Conservation (phyloP, 2,329 filamentous ascomycete genomes). For the Acephala macrosclerotiorum region DNA sequence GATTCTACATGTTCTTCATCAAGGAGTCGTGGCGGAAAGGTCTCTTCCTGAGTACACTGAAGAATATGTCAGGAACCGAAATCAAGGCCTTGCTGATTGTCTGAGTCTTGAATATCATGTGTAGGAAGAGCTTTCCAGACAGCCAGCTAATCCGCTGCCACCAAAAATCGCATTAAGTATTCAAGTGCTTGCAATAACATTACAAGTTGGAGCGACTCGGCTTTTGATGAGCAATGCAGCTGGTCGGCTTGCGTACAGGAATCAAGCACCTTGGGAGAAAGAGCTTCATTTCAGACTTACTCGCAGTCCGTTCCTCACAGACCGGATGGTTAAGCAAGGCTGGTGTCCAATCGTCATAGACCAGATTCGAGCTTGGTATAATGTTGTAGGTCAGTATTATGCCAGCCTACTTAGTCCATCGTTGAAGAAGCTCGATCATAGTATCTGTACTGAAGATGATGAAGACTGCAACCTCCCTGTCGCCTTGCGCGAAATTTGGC, state of each 20-base stretch:
- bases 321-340: conserved; percentile 22
- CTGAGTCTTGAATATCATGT: conserved; percentile 14
- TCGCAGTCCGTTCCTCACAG: conserved; percentile 12
- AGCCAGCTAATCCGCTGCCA: conserved; percentile 8
- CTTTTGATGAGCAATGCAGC: conserved; percentile 9
- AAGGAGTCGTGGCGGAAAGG: conserved; percentile 13
- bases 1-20: background rate
- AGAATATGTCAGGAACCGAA: conserved; percentile 9
- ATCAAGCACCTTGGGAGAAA: conserved; percentile 14
- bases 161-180: conserved; percentile 15
- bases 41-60: conserved; percentile 4
- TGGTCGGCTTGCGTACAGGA: conserved; percentile 8
- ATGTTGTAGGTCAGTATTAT: conserved; percentile 23
- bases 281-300: conserved; percentile 18
- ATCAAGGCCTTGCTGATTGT: conserved; percentile 9
- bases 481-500: background rate
- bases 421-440: conserved; percentile 22
- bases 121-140: conserved; percentile 13
- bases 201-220: conserved; percentile 21
- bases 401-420: conserved; percentile 25
- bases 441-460: conserved; percentile 15
- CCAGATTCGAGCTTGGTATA: conserved; percentile 9
- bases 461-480: conserved; percentile 15
- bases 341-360: conserved; percentile 26
- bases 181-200: conserved; percentile 23